Conservation (phyloP, 208 protist species). For the Leishmania tarentolae region DNA sequence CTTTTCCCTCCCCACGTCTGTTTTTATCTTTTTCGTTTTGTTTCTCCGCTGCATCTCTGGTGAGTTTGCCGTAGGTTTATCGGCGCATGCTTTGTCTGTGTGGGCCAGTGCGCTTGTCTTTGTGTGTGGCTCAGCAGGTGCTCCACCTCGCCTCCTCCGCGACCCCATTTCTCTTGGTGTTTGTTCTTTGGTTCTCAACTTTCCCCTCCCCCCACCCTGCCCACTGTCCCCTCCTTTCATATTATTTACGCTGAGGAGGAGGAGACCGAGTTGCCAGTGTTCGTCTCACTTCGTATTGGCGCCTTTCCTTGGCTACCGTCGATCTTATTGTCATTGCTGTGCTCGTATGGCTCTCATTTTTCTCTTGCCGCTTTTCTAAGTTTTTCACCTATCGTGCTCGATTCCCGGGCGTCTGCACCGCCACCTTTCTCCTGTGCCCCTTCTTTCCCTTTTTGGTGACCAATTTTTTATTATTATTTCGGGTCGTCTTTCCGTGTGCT, state of each 20-base stretch:
- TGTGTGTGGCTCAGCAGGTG: not conserved
- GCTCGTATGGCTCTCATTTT: conserved; percentile 5
- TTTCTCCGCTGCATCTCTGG: not conserved
- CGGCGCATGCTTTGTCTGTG: not conserved
- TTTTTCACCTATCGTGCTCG: not conserved
- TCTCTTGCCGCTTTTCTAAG: not conserved
- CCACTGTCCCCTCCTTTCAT: not conserved
- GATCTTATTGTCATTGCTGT: not conserved
- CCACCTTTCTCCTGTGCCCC: not conserved
- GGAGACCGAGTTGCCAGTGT: no score
- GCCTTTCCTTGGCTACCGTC: not conserved
- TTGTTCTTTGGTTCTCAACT: not conserved
- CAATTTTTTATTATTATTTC: not conserved
- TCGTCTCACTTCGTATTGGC: not conserved
- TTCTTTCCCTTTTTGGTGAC: not conserved
- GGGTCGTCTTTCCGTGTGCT: not conserved
- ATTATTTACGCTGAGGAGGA: not conserved
- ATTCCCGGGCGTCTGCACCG: not conserved
- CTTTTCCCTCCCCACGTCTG: not conserved
- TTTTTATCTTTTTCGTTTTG: not conserved
- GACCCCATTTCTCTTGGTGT: not conserved
- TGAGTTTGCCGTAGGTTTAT: not conserved
- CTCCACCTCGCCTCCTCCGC: not conserved
- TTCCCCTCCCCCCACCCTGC: not conserved
- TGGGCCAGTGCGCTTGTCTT: no score